These are phyloP conservation scores for Leonotis leonurus DNA, from an alignment of 257 asterid genomes.

Conservation along the genomic window DNA sequence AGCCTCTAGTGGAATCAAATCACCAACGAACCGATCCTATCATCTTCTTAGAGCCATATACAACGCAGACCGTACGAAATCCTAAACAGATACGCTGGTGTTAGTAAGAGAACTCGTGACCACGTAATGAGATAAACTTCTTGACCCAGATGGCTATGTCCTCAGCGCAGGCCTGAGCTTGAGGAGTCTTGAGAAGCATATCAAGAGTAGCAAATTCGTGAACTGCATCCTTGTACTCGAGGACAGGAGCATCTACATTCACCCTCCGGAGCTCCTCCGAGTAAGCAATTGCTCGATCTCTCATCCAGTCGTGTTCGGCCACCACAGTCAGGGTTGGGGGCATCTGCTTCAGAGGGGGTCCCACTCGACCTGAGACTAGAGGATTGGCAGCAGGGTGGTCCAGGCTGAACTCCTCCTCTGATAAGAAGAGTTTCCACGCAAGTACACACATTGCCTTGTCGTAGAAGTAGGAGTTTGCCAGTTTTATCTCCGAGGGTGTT, in stretches of 20 bases:
- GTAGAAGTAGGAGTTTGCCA: slow-evolving; percentile 77
- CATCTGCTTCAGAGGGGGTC: slow-evolving; percentile 73
- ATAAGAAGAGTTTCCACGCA: slow-evolving; percentile 73
- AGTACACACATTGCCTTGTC: slow-evolving; percentile 83
- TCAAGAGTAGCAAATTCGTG: slow-evolving; percentile 89
- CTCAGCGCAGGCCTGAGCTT: slow-evolving; percentile 87
- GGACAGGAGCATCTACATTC: slow-evolving; percentile 83
- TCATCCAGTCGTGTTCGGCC: slow-evolving; percentile 94
- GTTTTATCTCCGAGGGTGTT: slow-evolving; percentile 75
- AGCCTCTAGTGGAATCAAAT: not conserved
- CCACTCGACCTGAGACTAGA: slow-evolving; percentile 39
- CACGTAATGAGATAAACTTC: slow-evolving; percentile 83
- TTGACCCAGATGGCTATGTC: slow-evolving; percentile 91
- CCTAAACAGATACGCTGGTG: not conserved
- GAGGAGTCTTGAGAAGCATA: slow-evolving; percentile 83
- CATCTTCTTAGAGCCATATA: slow-evolving; percentile 12
- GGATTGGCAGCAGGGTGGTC: slow-evolving; percentile 94
- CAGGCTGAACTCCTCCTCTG: slow-evolving; percentile 60
- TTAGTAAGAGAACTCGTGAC: slow-evolving; percentile 78
- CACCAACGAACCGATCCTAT: not conserved
- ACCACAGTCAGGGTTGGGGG: slow-evolving; percentile 85
- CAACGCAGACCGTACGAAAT: slow-evolving; percentile 3
- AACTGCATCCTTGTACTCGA: slow-evolving; percentile 85
- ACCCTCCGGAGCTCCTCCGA: slow-evolving; percentile 84
- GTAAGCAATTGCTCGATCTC: slow-evolving; percentile 88